Evolutionary conservation across 163 green algal genomes (phyloP).

Genomic region (Dunaliella salina): DNA sequence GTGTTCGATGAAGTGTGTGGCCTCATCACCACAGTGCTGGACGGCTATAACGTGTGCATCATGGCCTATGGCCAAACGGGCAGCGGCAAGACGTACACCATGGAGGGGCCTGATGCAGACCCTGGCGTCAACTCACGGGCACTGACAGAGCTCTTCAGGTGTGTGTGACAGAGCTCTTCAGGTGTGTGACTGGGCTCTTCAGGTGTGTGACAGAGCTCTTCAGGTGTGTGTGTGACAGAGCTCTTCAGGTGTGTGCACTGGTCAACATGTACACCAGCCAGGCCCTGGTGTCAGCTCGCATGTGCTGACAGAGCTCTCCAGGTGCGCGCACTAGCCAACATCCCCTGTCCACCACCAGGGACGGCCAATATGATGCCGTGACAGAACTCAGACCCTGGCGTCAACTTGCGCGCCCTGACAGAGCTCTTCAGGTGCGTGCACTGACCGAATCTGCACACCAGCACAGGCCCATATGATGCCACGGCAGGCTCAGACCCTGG

Average conservation of each 20-base stretch:
- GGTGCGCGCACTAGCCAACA: too few relatives aligned
- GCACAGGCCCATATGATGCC: too few relatives aligned
- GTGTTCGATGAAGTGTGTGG: conserved; percentile 15
- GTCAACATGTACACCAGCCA: conserved; percentile 3
- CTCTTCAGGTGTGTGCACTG: too few relatives aligned
- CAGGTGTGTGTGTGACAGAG: too few relatives aligned
- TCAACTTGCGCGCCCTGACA: conserved; percentile 65
- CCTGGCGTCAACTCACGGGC: conserved; percentile 69
- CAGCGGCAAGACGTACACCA: conserved; percentile 69
- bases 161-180: conserved; percentile 28
- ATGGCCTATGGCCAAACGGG: conserved; percentile 80
- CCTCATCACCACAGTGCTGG: conserved; percentile 56
- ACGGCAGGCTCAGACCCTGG: conserved; percentile 51
- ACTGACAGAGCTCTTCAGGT: conserved; percentile 37
- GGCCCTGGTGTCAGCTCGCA: conserved; percentile 67
- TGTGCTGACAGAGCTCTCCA: too few relatives aligned
- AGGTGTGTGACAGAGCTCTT: conserved; percentile 46
- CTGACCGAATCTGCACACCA: too few relatives aligned
- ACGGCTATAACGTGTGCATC: conserved; percentile 81
- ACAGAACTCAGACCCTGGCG: conserved; percentile 52
- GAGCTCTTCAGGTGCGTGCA: too few relatives aligned
- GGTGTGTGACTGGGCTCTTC: too few relatives aligned
- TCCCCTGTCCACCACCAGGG: too few relatives aligned
- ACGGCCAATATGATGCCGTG: too few relatives aligned
- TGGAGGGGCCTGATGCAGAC: conserved; percentile 54